phyloP scores from a whole-genome alignment of 768 basidiomycete species.

The Termitomyces sp. region DNA sequence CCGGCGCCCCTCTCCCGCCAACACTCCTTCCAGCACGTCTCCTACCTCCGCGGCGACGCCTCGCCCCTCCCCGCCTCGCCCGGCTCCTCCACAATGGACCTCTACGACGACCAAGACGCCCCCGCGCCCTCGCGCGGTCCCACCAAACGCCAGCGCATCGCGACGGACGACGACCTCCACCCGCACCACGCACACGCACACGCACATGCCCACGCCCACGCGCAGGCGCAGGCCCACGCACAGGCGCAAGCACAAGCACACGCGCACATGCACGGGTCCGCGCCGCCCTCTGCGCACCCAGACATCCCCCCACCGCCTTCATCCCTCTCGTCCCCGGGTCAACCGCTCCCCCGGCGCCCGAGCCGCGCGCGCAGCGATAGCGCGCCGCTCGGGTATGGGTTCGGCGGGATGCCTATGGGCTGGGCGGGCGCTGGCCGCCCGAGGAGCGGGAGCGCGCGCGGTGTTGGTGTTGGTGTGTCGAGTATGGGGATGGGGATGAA shows the following conservation, averaged over 20 bases:
- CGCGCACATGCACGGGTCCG: constrained; percentile 11
- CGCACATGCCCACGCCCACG: neutral
- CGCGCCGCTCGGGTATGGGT: constrained; percentile 53
- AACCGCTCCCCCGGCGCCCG: constrained; percentile 7
- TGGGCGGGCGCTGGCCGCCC: constrained; percentile 24
- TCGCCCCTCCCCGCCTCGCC: constrained; percentile 36
- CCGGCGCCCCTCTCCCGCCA: constrained; percentile 46
- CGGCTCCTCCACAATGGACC: constrained; percentile 32
- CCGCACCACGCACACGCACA: neutral
- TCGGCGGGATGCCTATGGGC: constrained; percentile 6
- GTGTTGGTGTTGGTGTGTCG: constrained; percentile 18
- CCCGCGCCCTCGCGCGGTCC: constrained; percentile 24
- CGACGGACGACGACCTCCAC: constrained; percentile 24
- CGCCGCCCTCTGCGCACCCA: constrained; percentile 18
- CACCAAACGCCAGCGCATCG: constrained; percentile 52
- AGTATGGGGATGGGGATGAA: constrained; percentile 33
- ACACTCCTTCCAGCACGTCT: constrained; percentile 55
- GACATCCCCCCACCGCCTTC: constrained; percentile 22
- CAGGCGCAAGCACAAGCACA: neutral
- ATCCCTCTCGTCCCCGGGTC: constrained; percentile 17
- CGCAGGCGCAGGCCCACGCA: neutral
- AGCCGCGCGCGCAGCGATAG: constrained; percentile 65
- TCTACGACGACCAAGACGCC: constrained; percentile 35
- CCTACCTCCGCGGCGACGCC: constrained; percentile 27
- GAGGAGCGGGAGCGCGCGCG: constrained; percentile 43